Evolutionary conservation across 352 stramenopile species (phyloP).

Genomic region (Phytophthora gonapodyides): DNA sequence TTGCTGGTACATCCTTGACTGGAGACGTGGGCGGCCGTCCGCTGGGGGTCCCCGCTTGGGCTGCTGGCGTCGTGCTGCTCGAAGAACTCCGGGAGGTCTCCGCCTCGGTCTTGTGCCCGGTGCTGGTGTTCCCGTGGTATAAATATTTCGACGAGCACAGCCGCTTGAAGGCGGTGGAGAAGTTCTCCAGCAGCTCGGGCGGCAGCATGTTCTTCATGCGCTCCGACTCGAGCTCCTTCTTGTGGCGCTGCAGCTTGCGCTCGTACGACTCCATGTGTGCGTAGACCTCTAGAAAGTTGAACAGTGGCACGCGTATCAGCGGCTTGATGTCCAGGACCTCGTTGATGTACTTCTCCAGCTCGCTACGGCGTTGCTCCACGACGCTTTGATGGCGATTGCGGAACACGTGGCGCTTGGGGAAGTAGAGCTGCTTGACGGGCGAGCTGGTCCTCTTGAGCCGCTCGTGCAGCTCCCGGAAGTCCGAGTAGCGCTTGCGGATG

Average conservation of each 20-base stretch:
- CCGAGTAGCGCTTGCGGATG: slow-evolving; percentile 89
- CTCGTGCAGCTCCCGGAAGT: slow-evolving; percentile 89
- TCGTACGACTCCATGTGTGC: slow-evolving; percentile 89
- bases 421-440: slow-evolving; percentile 79
- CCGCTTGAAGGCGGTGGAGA: slow-evolving; percentile 77
- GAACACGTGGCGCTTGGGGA: slow-evolving; percentile 88
- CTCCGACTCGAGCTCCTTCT: slow-evolving; percentile 88
- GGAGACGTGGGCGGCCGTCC: slow-evolving; percentile 49
- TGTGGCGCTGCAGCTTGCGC: slow-evolving; percentile 80
- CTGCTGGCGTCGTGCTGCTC: slow-evolving; percentile 22
- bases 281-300: slow-evolving; percentile 90
- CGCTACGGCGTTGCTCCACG: slow-evolving; percentile 83
- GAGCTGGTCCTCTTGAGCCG: slow-evolving; percentile 78
- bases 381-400: slow-evolving; percentile 83
- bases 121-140: slow-evolving; percentile 55
- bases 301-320: slow-evolving; percentile 83
- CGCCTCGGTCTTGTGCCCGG: slow-evolving; percentile 34
- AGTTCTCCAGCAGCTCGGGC: slow-evolving; percentile 63
- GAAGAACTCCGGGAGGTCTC: slow-evolving; percentile 30
- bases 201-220: slow-evolving; percentile 87
- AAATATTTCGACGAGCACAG: slow-evolving; percentile 87
- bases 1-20: slow-evolving; percentile 37
- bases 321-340: slow-evolving; percentile 81
- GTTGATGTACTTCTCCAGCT: slow-evolving; percentile 90
- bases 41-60: slow-evolving; percentile 24